Evolutionary conservation across 345 rosid genomes (phyloP).

Genomic region (Salix koriyanagi): DNA sequence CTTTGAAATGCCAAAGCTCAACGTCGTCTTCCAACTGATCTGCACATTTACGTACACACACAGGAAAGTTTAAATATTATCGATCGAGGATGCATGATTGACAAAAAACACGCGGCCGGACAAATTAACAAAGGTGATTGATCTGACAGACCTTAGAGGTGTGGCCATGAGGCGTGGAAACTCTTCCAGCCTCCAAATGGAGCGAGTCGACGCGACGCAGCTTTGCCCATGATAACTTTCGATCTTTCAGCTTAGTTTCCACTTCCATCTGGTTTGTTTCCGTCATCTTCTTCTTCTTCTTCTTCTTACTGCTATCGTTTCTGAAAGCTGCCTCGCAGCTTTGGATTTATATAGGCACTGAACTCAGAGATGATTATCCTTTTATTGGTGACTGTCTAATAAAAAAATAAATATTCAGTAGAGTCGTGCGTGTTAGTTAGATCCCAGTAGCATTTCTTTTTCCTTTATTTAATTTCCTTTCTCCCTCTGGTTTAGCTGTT

Average conservation of each 20-base stretch:
- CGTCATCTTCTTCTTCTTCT: not conserved
- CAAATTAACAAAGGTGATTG: not conserved
- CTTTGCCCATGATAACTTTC: slow-evolving; percentile 68
- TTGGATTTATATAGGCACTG: not conserved
- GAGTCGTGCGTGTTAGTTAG: too few species aligned
- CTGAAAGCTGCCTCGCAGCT: not conserved
- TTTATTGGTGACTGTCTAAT: too few species aligned
- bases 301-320: not conserved
- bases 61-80: not conserved
- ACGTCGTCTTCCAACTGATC: slow-evolving; percentile 46
- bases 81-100: too few species aligned
- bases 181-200: slow-evolving; percentile 59
- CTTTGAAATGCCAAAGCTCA: slow-evolving; percentile 72
- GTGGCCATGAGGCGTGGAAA: slow-evolving; percentile 21
- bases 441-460: too few species aligned
- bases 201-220: slow-evolving; percentile 68
- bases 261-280: not conserved
- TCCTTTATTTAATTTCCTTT: too few species aligned
- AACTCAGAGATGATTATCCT: too few species aligned
- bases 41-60: not conserved
- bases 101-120: not conserved
- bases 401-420: too few species aligned
- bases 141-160: not conserved
- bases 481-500: too few species aligned
- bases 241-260: slow-evolving; percentile 25